Percentiles rank a stretch among this genome's conserved stretches.
Evolutionary conservation across 2,329 filamentous ascomycete genomes (phyloP).

Genomic region (Microsporum ferrugineum): DNA sequence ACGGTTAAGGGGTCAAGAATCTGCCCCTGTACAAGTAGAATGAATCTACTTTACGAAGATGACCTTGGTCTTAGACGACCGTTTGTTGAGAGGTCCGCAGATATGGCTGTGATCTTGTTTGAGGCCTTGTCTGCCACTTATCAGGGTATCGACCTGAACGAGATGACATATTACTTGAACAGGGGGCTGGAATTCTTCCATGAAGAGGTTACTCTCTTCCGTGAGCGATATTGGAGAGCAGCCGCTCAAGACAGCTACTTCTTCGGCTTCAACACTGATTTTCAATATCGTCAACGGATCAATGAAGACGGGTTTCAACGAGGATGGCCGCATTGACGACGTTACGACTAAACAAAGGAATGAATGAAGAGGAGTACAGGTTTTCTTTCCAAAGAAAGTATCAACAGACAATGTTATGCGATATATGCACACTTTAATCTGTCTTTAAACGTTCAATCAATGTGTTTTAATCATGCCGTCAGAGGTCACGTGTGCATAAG

Average conservation of each 20-base stretch:
- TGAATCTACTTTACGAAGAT: slow-evolving; percentile 21
- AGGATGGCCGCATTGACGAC: neutral
- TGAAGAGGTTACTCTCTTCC: slow-evolving; percentile 24
- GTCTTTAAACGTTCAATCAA: neutral
- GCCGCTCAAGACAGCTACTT: neutral
- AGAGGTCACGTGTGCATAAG: neutral
- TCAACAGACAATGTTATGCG: neutral
- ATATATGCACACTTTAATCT: neutral
- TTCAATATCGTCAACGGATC: neutral
- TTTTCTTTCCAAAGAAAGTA: neutral
- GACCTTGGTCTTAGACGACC: slow-evolving; percentile 12
- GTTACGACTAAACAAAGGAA: neutral
- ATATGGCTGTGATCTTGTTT: slow-evolving; percentile 24
- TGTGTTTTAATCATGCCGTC: no score
- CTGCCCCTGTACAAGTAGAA: slow-evolving; percentile 29
- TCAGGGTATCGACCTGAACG: slow-evolving; percentile 15
- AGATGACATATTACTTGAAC: slow-evolving; percentile 19
- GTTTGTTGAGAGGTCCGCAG: slow-evolving; percentile 19
- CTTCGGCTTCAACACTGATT: neutral
- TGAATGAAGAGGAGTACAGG: neutral
- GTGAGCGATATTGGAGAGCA: slow-evolving; percentile 11
- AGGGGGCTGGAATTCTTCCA: slow-evolving; percentile 20
- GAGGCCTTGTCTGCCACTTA: slow-evolving; percentile 21
- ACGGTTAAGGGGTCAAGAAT: slow-evolving; percentile 20
- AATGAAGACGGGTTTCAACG: neutral